Evolutionary conservation across 306 rosid species (phyloP).

Genomic region (Hippophae tibetana): DNA sequence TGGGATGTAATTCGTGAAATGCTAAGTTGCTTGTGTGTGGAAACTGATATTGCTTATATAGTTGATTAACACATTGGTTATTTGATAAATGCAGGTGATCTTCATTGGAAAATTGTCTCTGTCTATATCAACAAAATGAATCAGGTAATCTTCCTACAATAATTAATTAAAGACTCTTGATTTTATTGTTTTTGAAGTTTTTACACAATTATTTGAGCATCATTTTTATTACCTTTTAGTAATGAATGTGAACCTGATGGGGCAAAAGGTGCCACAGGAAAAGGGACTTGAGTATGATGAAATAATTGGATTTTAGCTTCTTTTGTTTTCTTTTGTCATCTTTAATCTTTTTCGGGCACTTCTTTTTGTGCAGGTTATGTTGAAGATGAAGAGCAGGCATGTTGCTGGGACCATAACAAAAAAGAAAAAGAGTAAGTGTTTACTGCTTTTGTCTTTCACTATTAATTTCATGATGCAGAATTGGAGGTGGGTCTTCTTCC

Average conservation of each 20-base stretch:
- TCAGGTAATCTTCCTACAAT: conserved; percentile 43
- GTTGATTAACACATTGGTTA: neutral
- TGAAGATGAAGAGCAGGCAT: conserved; percentile 99
- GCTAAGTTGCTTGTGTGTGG: no score
- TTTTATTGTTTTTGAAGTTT: neutral
- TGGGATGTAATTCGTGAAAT: no score
- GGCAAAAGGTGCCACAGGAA: neutral
- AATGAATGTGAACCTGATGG: no score
- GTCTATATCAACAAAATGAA: conserved; percentile 65
- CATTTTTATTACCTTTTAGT: conserved; percentile 24
- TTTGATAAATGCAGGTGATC: conserved; percentile 64
- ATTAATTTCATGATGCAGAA: conserved; percentile 36
- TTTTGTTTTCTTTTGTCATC: conserved; percentile 18
- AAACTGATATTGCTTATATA: no score
- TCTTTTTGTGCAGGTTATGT: conserved; percentile 74
- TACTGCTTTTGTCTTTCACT: conserved; percentile 52
- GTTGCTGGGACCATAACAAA: conserved; percentile 98
- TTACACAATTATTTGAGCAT: conserved; percentile 39
- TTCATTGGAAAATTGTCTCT: conserved; percentile 91
- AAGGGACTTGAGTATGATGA: conserved; percentile 28
- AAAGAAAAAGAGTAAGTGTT: conserved; percentile 96
- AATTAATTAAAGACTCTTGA: neutral
- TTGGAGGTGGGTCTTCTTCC: conserved; percentile 70
- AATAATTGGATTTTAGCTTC: conserved; percentile 24
- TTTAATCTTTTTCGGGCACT: conserved; percentile 10